Base-by-base conservation (phyloP, 495 filamentous ascomycete genomes). In the Neurospora sp. region DNA sequence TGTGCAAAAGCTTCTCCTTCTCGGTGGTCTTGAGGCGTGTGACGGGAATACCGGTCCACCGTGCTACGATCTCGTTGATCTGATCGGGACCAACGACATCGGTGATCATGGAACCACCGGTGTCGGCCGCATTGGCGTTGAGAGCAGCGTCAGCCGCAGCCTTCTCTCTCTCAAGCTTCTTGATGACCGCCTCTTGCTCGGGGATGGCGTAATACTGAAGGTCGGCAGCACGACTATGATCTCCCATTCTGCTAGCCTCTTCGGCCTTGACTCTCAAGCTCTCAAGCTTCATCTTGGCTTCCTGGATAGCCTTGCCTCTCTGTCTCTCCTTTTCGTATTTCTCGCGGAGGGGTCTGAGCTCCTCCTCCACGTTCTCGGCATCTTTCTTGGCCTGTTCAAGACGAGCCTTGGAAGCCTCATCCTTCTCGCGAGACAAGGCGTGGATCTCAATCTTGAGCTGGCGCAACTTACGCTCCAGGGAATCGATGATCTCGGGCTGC, bases 371-470 rank as follows among this genome's bases (percentile, higher is more conserved):
- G 77, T 99, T 98, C 73, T 93, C 90, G 3, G 94, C 93, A 77
- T 98, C 96, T 75, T 93, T 90, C 79, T 93, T 93, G 68, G 96
- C 96, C 68, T 89, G 86, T 41, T 88, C 87, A 18, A 98, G 88
- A 73, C 96, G 92, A 70, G 88, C 84, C 77, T 92, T 91, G 46
- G 96, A 95, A 3, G 93, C 94, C 3, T 97, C 94, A 76, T 98
- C 96, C 77, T 97, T 96, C 82, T 99, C 96, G 74, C 95, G 91
- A 70, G 92, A 89, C 42, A 99, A 84, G 38, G 96, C 96, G 79
- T 98, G 93, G 59, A 99, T 98, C 81, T 99, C 96, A 72, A 99
- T 98, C 79, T 95, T 88, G 27, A 99, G 88, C 79, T 98, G 96
- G 38, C 95, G 91, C 37, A 92, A 85, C 76, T 89, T 92, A 68